Conservation (phyloP, 305 asterid genomes). For the Solanum hybrid region DNA sequence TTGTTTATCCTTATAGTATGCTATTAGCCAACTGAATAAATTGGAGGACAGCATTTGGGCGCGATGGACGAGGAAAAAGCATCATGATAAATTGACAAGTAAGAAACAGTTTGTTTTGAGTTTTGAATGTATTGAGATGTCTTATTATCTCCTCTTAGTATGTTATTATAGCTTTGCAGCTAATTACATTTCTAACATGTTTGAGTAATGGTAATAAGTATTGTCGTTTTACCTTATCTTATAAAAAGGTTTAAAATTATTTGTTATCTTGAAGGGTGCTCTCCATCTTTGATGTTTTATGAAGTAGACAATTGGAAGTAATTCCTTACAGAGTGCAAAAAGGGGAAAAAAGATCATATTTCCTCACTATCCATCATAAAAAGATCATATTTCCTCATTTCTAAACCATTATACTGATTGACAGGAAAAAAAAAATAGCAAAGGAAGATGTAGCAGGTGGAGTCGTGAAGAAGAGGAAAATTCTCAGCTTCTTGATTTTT, state of each 20-base stretch:
- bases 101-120: conserved; percentile 10
- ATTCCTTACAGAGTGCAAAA: background rate
- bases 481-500: background rate
- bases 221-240: background rate
- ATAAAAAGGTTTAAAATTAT: background rate
- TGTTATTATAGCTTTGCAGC: background rate
- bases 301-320: background rate
- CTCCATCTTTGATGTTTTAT: background rate
- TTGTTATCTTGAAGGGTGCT: background rate
- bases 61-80: conserved; percentile 58
- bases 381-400: background rate
- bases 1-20: conserved; percentile 51
- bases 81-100: conserved; percentile 39
- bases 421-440: background rate
- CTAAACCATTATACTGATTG: background rate
- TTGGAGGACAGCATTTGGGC: conserved; percentile 96
- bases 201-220: background rate
- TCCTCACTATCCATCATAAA: background rate
- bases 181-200: background rate
- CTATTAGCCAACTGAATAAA: conserved; percentile 75
- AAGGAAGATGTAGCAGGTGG: background rate
- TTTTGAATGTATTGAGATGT: background rate
- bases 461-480: background rate
- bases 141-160: background rate
- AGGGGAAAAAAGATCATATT: background rate